phyloP scores from a whole-genome alignment of 306 rosid species.

The Myrica gale region DNA sequence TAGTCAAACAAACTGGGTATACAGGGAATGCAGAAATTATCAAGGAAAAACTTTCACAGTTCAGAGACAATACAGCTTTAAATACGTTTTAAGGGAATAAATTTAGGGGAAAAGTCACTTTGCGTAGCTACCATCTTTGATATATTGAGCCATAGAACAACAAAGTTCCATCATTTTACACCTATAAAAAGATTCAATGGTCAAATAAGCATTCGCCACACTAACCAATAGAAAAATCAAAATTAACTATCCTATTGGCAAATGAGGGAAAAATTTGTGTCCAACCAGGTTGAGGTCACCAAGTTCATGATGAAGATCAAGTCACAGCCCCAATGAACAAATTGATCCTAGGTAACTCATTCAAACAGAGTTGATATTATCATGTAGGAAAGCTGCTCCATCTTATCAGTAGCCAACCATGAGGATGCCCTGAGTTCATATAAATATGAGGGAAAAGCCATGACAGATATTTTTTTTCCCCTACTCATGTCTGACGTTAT shows the following conservation, averaged over 20 bases:
- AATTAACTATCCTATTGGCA: background rate
- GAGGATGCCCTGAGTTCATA: background rate
- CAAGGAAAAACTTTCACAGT: background rate
- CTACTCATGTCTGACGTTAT: too few relatives aligned
- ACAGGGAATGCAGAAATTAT: background rate
- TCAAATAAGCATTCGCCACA: background rate
- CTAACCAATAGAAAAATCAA: background rate
- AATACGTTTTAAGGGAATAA: background rate
- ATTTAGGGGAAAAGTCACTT: background rate
- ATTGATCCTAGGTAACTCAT: background rate
- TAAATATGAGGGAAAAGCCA: background rate
- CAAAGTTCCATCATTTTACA: background rate
- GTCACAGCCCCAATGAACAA: background rate
- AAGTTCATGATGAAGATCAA: too few relatives aligned
- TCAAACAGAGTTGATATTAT: background rate
- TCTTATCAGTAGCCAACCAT: background rate
- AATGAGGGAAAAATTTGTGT: background rate
- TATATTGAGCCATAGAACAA: too few relatives aligned
- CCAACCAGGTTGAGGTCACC: background rate
- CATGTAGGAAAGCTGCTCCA: background rate
- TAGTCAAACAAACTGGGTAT: conserved; percentile 8
- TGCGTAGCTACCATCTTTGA: background rate
- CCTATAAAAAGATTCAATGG: background rate
- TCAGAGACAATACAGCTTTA: background rate
- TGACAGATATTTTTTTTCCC: too few relatives aligned